Percentiles rank a stretch among this genome's conserved stretches.
Conservation (phyloP, 176 grass and related monocot genomes). For the Secale cereale region DNA sequence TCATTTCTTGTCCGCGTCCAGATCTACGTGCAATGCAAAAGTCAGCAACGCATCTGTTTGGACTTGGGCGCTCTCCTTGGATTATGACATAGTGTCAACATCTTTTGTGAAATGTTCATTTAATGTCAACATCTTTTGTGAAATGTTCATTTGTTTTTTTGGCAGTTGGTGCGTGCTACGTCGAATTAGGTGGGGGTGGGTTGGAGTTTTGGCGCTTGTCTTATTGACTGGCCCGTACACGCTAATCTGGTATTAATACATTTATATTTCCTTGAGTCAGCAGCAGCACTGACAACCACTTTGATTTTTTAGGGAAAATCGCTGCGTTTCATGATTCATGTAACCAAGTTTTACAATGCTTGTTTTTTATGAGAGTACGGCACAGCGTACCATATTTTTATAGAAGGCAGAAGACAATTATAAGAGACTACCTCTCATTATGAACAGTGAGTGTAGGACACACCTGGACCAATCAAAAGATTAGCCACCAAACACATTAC, state of each 20-base stretch:
- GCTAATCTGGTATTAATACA: neutral
- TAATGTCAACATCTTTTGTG: conserved; percentile 38
- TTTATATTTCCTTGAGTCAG: no score
- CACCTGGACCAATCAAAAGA: no score
- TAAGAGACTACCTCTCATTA: no score
- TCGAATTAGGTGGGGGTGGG: conserved; percentile 34
- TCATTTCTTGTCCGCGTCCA: neutral
- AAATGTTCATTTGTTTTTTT: neutral
- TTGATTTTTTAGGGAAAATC: no score
- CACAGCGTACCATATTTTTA: no score
- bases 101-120: conserved; percentile 15
- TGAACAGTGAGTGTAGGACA: no score
- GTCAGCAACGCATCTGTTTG: conserved; percentile 16
- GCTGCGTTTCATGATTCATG: no score
- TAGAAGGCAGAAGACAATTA: no score
- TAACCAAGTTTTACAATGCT: no score
- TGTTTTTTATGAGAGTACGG: no score
- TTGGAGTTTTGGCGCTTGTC: conserved; percentile 19
- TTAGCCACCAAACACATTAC: no score
- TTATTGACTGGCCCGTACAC: neutral
- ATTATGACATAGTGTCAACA: conserved; percentile 13
- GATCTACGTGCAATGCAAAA: conserved; percentile 3
- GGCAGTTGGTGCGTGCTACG: neutral
- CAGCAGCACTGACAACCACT: no score
- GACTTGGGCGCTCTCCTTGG: neutral